Conservation (phyloP, 2,329 filamentous ascomycete species). For the Plectosphaerella plurivora region DNA sequence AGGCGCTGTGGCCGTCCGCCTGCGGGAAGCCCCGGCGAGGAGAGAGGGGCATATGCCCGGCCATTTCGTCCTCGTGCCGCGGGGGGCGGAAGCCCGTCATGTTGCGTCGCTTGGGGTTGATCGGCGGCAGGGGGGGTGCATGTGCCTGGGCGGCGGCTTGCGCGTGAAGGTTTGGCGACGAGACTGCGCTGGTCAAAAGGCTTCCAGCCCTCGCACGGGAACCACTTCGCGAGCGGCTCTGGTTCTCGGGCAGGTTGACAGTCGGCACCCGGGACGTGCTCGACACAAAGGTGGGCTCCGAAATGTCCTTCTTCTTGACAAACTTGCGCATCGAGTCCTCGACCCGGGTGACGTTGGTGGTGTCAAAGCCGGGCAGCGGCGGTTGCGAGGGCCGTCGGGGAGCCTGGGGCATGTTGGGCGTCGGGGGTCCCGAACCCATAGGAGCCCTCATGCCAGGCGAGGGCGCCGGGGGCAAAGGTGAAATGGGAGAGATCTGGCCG, state of each 20-base stretch:
- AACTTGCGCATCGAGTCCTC: slow-evolving; percentile 35
- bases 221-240: slow-evolving; percentile 23
- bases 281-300: slow-evolving; percentile 44
- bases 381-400: slow-evolving; percentile 27
- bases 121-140: slow-evolving; percentile 51
- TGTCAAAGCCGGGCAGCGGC: slow-evolving; percentile 19
- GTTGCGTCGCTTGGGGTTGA: slow-evolving; percentile 52
- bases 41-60: slow-evolving; percentile 22
- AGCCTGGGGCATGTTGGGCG: slow-evolving; percentile 23
- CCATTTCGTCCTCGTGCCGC: slow-evolving; percentile 26
- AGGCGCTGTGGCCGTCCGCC: slow-evolving; percentile 19
- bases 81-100: slow-evolving; percentile 30
- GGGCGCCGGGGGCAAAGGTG: slow-evolving; percentile 28
- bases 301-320: slow-evolving; percentile 43
- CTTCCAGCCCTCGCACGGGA: slow-evolving; percentile 33
- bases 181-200: slow-evolving; percentile 23
- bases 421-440: slow-evolving; percentile 23
- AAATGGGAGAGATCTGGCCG: slow-evolving; percentile 40
- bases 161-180: slow-evolving; percentile 31
- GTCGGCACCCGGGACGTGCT: slow-evolving; percentile 41
- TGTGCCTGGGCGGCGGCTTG: slow-evolving; percentile 8
- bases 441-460: slow-evolving; percentile 21
- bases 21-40: slow-evolving; percentile 1
- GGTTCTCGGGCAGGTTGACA: slow-evolving; percentile 30
- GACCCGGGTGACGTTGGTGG: slow-evolving; percentile 19